Evolutionary conservation across 1,284 basidiomycete species (phyloP).

Genomic region (Ceratobasidium sp.): DNA sequence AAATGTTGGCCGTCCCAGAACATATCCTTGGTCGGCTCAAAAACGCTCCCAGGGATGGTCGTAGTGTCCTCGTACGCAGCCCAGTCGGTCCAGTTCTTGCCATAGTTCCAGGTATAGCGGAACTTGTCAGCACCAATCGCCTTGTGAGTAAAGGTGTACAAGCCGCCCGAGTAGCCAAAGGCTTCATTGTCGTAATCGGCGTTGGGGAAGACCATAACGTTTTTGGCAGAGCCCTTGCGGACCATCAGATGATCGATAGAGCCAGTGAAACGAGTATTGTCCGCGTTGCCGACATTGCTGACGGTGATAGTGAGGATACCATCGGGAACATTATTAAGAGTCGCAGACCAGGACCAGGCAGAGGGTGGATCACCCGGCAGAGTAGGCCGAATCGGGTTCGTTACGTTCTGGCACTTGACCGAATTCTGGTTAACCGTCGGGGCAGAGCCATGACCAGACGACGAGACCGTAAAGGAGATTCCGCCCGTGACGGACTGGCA

Average conservation of each 20-base stretch:
- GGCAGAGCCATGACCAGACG: conserved; percentile 69
- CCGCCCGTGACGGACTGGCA: conserved; percentile 74
- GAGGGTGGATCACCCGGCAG: conserved; percentile 70
- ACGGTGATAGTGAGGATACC: conserved; percentile 82
- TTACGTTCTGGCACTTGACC: conserved; percentile 63
- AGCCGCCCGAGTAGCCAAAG: conserved; percentile 69
- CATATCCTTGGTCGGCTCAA: conserved; percentile 63
- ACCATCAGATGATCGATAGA: conserved; percentile 80
- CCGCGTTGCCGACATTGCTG: conserved; percentile 65
- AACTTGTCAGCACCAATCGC: conserved; percentile 89
- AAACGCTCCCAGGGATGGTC: conserved; percentile 69
- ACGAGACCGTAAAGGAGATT: conserved; percentile 74
- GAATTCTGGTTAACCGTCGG: conserved; percentile 65
- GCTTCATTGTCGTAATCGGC: conserved; percentile 79
- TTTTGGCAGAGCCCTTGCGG: conserved; percentile 78
- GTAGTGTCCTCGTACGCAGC: conserved; percentile 78
- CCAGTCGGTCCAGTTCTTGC: conserved; percentile 87
- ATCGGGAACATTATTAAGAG: conserved; percentile 78
- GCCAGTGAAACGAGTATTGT: conserved; percentile 63
- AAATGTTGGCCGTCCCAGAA: conserved; percentile 90
- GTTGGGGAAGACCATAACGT: conserved; percentile 85
- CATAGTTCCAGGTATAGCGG: conserved; percentile 88
- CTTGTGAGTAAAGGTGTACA: conserved; percentile 81
- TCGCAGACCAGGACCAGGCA: conserved; percentile 78
- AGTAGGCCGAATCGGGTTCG: conserved; percentile 61